phyloP scores from a whole-genome alignment of 495 filamentous ascomycete species.

The Trichoderma gamsii region DNA sequence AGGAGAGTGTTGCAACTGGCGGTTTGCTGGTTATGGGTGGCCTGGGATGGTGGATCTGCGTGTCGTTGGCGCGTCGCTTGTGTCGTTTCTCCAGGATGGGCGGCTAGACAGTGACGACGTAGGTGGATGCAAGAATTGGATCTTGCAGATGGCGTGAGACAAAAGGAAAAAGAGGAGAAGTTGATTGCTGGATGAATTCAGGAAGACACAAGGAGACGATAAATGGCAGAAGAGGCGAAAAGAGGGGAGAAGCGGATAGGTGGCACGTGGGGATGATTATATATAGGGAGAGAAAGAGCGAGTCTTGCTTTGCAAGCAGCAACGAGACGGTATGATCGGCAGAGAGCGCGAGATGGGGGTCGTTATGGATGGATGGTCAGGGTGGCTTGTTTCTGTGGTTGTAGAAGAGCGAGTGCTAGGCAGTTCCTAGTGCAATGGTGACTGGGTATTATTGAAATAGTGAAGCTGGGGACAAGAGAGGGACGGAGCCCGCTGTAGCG shows the following conservation, averaged over 20 bases:
- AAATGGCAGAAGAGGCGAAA: neutral
- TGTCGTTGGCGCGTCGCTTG: neutral
- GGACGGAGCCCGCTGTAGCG: neutral
- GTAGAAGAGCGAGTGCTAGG: neutral
- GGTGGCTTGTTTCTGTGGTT: neutral
- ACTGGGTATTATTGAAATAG: neutral
- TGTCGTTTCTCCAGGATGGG: neutral
- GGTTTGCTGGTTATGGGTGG: neutral
- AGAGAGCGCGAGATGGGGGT: neutral
- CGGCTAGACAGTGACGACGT: neutral
- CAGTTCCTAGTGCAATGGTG: neutral
- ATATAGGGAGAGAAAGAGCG: neutral
- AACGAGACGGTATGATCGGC: conserved; percentile 1
- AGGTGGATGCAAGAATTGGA: neutral
- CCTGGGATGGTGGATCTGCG: neutral
- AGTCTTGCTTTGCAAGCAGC: neutral
- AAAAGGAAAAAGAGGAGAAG: neutral
- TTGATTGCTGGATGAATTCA: neutral
- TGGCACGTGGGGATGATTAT: conserved; percentile 1
- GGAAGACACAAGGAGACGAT: neutral
- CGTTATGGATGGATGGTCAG: neutral
- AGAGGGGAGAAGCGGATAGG: neutral
- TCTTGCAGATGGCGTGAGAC: neutral
- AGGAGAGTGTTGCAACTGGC: neutral
- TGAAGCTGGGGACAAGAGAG: neutral